A percentile compares a stretch with the other conserved stretches of the same genome.
These are phyloP conservation scores for Cercophora sp. DNA, from an alignment of 495 filamentous ascomycete species.

Conservation along the genomic window DNA sequence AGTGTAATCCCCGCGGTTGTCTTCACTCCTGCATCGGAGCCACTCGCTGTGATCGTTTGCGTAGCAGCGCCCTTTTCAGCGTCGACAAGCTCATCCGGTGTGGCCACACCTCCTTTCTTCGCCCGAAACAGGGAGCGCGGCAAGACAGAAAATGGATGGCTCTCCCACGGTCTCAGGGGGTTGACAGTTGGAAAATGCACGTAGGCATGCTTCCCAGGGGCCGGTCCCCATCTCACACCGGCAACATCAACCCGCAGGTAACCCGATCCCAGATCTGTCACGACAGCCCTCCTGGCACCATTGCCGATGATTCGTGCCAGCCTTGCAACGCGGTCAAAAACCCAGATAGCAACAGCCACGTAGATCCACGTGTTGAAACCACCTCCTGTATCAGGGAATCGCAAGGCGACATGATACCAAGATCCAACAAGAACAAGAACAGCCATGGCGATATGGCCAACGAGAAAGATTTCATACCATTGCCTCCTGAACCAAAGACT, in stretches of 20 bases:
- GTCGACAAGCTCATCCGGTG: background rate
- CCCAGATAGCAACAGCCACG: slow-evolving; percentile 29
- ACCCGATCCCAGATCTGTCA: slow-evolving; percentile 30
- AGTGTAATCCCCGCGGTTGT: slow-evolving; percentile 24
- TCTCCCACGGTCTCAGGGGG: slow-evolving; percentile 39
- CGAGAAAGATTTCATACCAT: slow-evolving; percentile 27
- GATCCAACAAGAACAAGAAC: slow-evolving; percentile 28
- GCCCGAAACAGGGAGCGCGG: background rate
- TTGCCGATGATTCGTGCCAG: slow-evolving; percentile 27
- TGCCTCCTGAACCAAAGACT: slow-evolving; percentile 14
- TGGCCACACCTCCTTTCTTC: background rate
- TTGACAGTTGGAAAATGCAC: slow-evolving; percentile 41
- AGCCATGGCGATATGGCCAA: slow-evolving; percentile 19
- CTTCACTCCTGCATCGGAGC: background rate
- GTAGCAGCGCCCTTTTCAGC: background rate
- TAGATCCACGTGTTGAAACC: slow-evolving; percentile 43
- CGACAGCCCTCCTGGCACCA: slow-evolving; percentile 23
- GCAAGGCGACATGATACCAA: slow-evolving; percentile 32
- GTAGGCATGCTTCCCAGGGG: slow-evolving; percentile 38
- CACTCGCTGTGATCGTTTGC: background rate
- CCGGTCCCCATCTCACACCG: slow-evolving; percentile 11
- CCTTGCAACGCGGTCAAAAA: slow-evolving; percentile 29
- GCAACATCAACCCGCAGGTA: slow-evolving; percentile 36
- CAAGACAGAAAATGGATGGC: slow-evolving; percentile 41
- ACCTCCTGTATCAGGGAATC: slow-evolving; percentile 24